These are phyloP conservation scores for Mallotus japonicus DNA, from an alignment of 441 rosid genomes.

Conservation along the genomic window DNA sequence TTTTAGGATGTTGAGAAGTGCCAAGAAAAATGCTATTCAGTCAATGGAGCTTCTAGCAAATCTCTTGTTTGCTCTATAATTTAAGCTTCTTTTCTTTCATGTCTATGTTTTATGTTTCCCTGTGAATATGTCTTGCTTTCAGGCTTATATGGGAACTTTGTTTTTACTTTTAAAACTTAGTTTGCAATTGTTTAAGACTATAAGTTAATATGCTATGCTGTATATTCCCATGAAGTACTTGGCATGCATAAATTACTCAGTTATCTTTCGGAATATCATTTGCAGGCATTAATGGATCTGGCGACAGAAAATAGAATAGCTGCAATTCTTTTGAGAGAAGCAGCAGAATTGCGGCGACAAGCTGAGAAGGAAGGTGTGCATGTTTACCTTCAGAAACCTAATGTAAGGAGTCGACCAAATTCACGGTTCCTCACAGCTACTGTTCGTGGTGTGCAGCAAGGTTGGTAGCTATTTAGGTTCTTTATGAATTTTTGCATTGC, in stretches of 20 bases:
- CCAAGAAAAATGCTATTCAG: too few species aligned
- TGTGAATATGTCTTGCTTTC: too few species aligned
- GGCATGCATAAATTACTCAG: not conserved
- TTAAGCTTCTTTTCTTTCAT: not conserved
- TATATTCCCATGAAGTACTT: not conserved
- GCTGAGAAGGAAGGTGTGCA: constrained; percentile 75
- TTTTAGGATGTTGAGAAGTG: too few species aligned
- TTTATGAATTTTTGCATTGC: not conserved
- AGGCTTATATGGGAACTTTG: too few species aligned
- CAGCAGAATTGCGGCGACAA: constrained; percentile 70
- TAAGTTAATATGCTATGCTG: not conserved
- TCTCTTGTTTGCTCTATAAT: not conserved
- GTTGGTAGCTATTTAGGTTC: constrained; percentile 31
- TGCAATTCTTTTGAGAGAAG: constrained; percentile 81
- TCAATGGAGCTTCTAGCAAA: not conserved
- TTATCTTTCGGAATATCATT: constrained; percentile 1
- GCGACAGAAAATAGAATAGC: constrained; percentile 89
- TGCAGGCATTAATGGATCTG: constrained; percentile 61
- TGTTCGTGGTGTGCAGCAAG: constrained; percentile 88
- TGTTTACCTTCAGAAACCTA: constrained; percentile 70
- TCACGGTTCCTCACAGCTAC: constrained; percentile 87
- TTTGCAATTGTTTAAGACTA: not conserved
- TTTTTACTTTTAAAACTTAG: not conserved
- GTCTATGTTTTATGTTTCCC: not conserved
- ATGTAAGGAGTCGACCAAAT: constrained; percentile 68